These are phyloP conservation scores for Saccharomyces pastorianus DNA, from an alignment of 1,139 yeast genomes.

Conservation along the genomic window DNA sequence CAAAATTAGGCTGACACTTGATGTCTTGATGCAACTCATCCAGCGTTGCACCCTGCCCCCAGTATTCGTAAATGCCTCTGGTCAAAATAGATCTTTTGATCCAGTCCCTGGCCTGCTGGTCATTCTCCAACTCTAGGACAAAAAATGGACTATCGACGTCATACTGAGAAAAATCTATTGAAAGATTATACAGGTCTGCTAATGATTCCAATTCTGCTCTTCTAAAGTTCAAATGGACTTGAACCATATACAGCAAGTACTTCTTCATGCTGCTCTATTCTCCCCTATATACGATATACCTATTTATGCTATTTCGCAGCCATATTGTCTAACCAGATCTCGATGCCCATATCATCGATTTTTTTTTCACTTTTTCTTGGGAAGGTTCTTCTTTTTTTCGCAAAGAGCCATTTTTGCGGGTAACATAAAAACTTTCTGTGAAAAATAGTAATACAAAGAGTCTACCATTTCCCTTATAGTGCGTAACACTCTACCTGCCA, in stretches of 20 bases:
- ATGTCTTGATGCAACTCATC: constrained; percentile 54
- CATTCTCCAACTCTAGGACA: constrained; percentile 52
- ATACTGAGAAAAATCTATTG: constrained; percentile 54
- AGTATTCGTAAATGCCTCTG: constrained; percentile 73
- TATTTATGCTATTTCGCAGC: background rate
- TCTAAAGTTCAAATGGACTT: constrained; percentile 72
- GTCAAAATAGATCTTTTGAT: constrained; percentile 62
- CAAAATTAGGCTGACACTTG: constrained; percentile 27
- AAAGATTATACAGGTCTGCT: constrained; percentile 53
- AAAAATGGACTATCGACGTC: constrained; percentile 61
- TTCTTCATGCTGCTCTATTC: constrained; percentile 21
- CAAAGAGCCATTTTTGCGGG: background rate
- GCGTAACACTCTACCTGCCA: no score
- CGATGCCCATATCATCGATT: background rate
- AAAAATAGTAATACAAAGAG: background rate
- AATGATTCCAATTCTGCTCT: constrained; percentile 76
- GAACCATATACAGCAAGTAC: constrained; percentile 76
- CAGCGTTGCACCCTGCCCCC: constrained; percentile 60
- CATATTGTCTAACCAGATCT: background rate
- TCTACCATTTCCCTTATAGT: no score
- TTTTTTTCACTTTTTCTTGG: background rate
- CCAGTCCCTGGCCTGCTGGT: constrained; percentile 57
- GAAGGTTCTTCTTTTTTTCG: background rate
- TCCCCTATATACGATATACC: background rate
- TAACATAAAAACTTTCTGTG: background rate